Evolutionary conservation across 257 asterid species (phyloP).

Genomic region (Leptodermis oblonga): DNA sequence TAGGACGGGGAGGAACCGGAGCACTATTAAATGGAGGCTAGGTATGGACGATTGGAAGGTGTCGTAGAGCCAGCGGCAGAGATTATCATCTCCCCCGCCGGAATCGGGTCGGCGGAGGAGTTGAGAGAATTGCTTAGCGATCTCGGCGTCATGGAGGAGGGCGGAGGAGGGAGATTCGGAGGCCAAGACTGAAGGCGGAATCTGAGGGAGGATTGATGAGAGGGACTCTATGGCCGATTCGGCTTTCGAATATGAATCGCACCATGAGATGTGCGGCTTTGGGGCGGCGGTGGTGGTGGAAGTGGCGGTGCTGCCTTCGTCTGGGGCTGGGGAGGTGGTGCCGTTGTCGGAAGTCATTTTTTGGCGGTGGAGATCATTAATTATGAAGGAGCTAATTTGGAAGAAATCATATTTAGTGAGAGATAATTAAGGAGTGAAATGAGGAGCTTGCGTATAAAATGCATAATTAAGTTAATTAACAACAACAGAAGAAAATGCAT

Average conservation of each 20-base stretch:
- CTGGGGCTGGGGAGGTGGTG: not conserved
- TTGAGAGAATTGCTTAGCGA: constrained; percentile 44
- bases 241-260: constrained; percentile 66
- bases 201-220: constrained; percentile 47
- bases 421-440: constrained; percentile 34
- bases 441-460: constrained; percentile 21
- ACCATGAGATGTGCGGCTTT: constrained; percentile 52
- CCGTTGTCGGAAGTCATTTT: constrained; percentile 5
- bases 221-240: constrained; percentile 55
- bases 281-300: constrained; percentile 14
- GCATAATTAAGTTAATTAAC: not conserved
- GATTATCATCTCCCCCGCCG: constrained; percentile 70
- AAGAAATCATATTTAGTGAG: not conserved
- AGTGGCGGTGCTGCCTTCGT: not conserved
- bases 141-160: constrained; percentile 61
- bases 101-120: constrained; percentile 77
- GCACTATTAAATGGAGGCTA: constrained; percentile 78
- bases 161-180: constrained; percentile 62
- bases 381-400: not conserved
- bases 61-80: constrained; percentile 96
- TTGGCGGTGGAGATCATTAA: not conserved
- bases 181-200: constrained; percentile 46
- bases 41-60: constrained; percentile 73
- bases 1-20: constrained; percentile 65
- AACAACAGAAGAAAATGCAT: not conserved